Base-by-base conservation (phyloP, 495 filamentous ascomycete genomes). In the Aspergillus avenaceus region DNA sequence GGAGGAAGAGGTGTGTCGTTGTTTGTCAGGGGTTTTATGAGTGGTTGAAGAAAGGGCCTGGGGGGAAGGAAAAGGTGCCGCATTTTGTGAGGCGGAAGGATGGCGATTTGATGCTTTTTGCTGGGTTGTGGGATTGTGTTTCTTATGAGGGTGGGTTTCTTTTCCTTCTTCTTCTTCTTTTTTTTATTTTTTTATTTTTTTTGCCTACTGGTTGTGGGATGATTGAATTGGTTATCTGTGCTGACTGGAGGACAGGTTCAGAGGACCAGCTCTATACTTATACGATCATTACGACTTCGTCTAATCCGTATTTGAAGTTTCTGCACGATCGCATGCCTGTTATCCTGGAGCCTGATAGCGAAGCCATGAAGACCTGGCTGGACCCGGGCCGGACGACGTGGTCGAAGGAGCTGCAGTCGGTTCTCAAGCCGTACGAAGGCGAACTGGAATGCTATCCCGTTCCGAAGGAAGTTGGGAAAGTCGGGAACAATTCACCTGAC, bases 291-390 rank as follows among this genome's bases (percentile, higher is more conserved):
- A 98, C 93, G 3, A 97, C 92, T 4, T 75, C 84, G 21, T 85
- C 88, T 14, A 92, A 88, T 47, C 71, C 82, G 29, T 86, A 90
- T 59, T 64, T 97, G 18, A 79, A 75, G 16, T 97, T 95, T 55
- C 67, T 98, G 22, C 93, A 98, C 54, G 87, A 95, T 48, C 81
- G 93, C 14, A 98, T 98, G 93, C 93, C 93, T 0, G 93, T 93
- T 0, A 91, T 98, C 14, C 59, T 98, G 4, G 87, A 96, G 0
- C 80, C 86, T 24, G 84, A 82, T 6, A 85, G 82, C 1, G 82
- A 86, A 9, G 80, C 74, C n/a, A 70, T 95, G 55, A 77, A 68
- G 18, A 80, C 60, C 3, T 98, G 93, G 93, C 73, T 97, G 41
- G 87, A 95, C 62, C 90, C 90, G 2, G 70, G 56, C 1, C 76